phyloP scores from a whole-genome alignment of 192 early-diverging fungal species.

The Umbelopsis isabellina region DNA sequence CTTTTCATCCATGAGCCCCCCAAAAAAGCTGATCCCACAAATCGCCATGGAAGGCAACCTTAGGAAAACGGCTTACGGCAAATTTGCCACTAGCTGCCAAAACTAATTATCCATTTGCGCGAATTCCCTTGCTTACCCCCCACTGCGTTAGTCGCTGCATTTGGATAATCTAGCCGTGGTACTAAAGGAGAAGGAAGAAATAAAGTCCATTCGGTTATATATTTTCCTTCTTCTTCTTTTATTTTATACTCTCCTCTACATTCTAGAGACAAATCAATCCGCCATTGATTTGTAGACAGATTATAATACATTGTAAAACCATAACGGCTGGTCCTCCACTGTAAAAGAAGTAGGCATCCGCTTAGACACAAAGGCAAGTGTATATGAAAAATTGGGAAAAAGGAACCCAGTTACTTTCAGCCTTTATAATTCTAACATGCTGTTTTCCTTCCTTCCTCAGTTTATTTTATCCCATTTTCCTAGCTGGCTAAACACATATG shows the following conservation, averaged over 20 bases:
- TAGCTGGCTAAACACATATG: conserved; percentile 4
- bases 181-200: not conserved
- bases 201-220: not conserved
- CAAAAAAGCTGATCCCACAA: no score
- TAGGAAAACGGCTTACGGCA: not conserved
- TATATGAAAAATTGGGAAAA: no score
- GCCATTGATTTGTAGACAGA: conserved; percentile 7
- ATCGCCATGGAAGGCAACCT: no score
- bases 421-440: no score
- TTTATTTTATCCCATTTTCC: not conserved
- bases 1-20: not conserved
- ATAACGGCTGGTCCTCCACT: not conserved
- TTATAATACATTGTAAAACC: not conserved
- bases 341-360: not conserved
- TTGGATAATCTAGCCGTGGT: conserved; percentile 18
- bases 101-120: conserved; percentile 19
- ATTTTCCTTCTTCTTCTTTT: conserved; percentile 12
- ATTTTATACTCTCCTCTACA: conserved; percentile 2
- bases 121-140: not conserved
- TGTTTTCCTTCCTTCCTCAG: no score
- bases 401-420: no score
- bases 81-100: conserved; percentile 19
- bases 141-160: not conserved
- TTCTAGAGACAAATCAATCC: not conserved
- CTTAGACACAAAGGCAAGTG: not conserved